Conservation (phyloP, 148 eudicot genomes). For the Camellia lanceoleosa region DNA sequence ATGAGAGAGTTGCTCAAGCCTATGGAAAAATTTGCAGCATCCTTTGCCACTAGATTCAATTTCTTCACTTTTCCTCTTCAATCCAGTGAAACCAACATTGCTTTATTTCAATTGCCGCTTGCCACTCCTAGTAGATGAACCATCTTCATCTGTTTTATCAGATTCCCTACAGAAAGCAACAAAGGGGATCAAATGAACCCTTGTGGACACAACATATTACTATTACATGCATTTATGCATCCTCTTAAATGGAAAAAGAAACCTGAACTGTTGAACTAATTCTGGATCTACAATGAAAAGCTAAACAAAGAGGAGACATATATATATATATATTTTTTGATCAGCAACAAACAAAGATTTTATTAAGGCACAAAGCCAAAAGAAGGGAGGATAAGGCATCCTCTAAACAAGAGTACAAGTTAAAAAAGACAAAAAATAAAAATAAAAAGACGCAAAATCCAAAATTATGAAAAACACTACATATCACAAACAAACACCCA, state of each 20-base stretch:
- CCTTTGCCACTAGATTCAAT: slow-evolving; percentile 86
- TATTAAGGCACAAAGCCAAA: too few relatives aligned
- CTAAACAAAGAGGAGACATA: background rate
- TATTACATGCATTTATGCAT: background rate
- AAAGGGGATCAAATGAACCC: slow-evolving; percentile 5
- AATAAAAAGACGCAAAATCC: background rate
- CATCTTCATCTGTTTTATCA: slow-evolving; percentile 66
- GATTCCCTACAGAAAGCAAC: slow-evolving; percentile 53
- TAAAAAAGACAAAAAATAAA: too few relatives aligned
- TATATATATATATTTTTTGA: too few relatives aligned
- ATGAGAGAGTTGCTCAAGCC: slow-evolving; percentile 66
- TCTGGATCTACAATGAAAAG: background rate
- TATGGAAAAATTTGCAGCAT: slow-evolving; percentile 92
- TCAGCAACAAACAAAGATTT: too few relatives aligned
- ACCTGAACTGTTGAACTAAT: background rate
- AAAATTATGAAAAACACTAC: background rate
- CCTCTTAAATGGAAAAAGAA: background rate
- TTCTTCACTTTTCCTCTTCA: slow-evolving; percentile 73
- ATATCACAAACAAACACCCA: too few relatives aligned
- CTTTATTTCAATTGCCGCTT: slow-evolving; percentile 71
- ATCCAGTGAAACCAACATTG: slow-evolving; percentile 69
- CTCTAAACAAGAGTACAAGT: too few relatives aligned
- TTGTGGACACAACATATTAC: too few relatives aligned
- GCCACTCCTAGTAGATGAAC: slow-evolving; percentile 41
- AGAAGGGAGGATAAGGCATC: too few relatives aligned